Base-by-base conservation (phyloP, 345 rosid species). In the Viola odorata region DNA sequence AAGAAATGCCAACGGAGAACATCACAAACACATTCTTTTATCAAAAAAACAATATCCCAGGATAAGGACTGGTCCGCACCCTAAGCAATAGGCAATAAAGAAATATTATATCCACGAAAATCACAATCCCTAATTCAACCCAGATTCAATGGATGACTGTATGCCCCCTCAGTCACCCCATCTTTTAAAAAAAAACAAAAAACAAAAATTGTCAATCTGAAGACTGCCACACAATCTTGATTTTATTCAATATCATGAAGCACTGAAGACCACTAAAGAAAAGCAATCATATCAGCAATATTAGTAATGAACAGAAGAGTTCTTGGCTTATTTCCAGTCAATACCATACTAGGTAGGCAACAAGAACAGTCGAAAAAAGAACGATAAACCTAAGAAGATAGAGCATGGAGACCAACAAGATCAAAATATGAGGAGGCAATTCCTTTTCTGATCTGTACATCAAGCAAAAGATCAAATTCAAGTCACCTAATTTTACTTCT, bases 401-500 rank as follows among this genome's bases (percentile, higher is more conserved):
- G 63, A 47, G 10, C n/a, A 54, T 5, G 13, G 37, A 50, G 53
- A 47, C 57, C 41, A 52, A 68, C 69, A 57, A n/a, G 13, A 53
- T 23, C 66, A 57, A 17, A 37, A 23, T 56, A 37, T 23, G 55
- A 14, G 66, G 61, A 23, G 62, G 15, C 16, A 45, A 49, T 64
- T 65, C 63, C 51, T 65, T 74, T 65, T 71, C 47, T 53, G 69
- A 77, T 69, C 84, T 84, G 85, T 84, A 84, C 88, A 84, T 62
- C 37, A 55, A 62, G 32, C 57, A 51, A 69, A 62, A 56, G 71
- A 71, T 68, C 44, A 53, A 67, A 48, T 57, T 37, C 63, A 63
- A 57, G 63, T 63, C 50, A 63, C 73, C 86, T 71, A 72, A 57
- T 45, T 77, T 59, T 70, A 60, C 66, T 62, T 23, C 41, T 55